Conservation (phyloP, 2,329 filamentous ascomycete species). For the Corynespora cassiicola region DNA sequence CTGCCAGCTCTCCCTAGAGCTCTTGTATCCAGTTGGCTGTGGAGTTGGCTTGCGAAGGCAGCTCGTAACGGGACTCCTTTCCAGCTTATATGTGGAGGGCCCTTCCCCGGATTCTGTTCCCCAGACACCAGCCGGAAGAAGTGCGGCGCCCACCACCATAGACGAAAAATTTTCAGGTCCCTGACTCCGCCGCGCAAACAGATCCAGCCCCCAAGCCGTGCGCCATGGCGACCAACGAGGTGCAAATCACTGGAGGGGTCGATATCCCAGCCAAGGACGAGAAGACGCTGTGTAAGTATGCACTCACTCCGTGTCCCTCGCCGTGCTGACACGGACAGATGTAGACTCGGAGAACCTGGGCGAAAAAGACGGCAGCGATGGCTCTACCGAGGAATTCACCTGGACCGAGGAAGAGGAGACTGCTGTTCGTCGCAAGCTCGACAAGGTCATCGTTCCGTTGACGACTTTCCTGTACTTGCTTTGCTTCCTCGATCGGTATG, state of each 20-base stretch:
- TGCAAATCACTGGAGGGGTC: neutral
- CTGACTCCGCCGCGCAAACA: neutral
- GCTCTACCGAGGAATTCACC: conserved; percentile 42
- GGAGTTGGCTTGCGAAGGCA: conserved; percentile 12
- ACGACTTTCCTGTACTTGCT: conserved; percentile 62
- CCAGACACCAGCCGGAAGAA: conserved; percentile 1
- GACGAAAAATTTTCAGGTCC: neutral
- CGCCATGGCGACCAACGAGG: conserved; percentile 1
- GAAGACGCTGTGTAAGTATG: conserved; percentile 27
- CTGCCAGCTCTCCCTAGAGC: conserved; percentile 14
- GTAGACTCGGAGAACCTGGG: conserved; percentile 27
- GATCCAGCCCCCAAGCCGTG: neutral
- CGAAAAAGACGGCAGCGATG: conserved; percentile 32
- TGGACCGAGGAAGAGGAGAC: conserved; percentile 62
- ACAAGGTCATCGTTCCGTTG: conserved; percentile 59
- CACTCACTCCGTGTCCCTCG: neutral
- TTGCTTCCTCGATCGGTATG: conserved; percentile 55
- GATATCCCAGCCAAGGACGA: conserved; percentile 24
- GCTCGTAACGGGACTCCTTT: conserved; percentile 17
- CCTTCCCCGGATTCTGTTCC: conserved; percentile 6
- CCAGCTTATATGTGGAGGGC: conserved; percentile 35
- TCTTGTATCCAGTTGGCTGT: conserved; percentile 6
- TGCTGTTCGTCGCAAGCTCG: conserved; percentile 58
- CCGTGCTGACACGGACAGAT: conserved; percentile 12
- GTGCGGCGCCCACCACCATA: too few relatives aligned